Evolutionary conservation across 1,139 yeast species (phyloP).

Genomic region (Sugiyamaella sp.): DNA sequence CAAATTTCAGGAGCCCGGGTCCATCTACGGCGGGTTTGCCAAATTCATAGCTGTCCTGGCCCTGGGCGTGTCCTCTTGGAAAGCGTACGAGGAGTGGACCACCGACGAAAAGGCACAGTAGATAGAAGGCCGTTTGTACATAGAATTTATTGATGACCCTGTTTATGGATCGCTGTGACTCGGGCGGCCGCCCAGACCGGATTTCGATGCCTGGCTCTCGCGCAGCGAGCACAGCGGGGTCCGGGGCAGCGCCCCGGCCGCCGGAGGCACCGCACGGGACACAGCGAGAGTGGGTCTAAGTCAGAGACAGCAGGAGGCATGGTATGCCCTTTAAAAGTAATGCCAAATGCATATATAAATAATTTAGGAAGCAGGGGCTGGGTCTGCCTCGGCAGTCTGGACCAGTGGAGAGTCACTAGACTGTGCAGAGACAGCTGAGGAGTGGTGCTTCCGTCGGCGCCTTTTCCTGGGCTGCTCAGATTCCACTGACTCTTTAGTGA

Average conservation of each 20-base stretch:
- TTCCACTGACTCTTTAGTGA: neutral
- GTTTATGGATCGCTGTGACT: too few species aligned
- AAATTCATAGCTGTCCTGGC: constrained; percentile 31
- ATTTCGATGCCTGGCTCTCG: neutral
- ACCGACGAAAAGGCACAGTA: constrained; percentile 1
- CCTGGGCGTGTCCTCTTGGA: constrained; percentile 38
- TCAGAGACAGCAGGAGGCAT: neutral
- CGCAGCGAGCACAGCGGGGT: neutral
- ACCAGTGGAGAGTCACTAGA: neutral
- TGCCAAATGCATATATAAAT: constrained; percentile 6
- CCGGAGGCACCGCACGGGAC: too few species aligned
- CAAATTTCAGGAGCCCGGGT: constrained; percentile 34
- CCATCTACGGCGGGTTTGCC: constrained; percentile 36
- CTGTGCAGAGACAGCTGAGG: constrained; percentile 5
- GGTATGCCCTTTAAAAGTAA: too few species aligned
- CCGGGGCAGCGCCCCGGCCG: too few species aligned
- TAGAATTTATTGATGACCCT: constrained; percentile 37
- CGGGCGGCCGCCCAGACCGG: too few species aligned
- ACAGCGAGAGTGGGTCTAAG: too few species aligned
- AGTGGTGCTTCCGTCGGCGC: constrained; percentile 23
- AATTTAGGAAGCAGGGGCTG: constrained; percentile 7
- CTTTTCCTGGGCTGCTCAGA: constrained; percentile 15
- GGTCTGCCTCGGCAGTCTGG: neutral
- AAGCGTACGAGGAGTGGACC: constrained; percentile 24
- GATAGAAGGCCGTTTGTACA: constrained; percentile 45